A percentile compares a stretch with the other conserved stretches of the same genome.
These are phyloP conservation scores for Russula dissimulans DNA, from an alignment of 768 basidiomycete genomes.

Conservation along the genomic window DNA sequence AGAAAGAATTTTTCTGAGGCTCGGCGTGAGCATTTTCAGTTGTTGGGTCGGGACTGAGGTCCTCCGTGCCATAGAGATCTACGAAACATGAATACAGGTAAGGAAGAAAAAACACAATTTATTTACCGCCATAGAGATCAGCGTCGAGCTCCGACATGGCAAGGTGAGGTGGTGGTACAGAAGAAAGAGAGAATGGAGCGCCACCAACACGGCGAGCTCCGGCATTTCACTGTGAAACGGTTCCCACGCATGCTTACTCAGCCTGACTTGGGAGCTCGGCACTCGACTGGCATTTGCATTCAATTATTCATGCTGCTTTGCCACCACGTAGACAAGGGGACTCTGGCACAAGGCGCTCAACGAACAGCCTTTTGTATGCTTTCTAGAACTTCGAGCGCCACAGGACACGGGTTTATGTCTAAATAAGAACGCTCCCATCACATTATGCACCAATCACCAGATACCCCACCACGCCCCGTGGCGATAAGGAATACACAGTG, in stretches of 20 bases:
- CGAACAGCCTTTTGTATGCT: too few relatives aligned
- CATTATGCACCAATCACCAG: too few relatives aligned
- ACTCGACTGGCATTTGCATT: not conserved
- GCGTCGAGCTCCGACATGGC: conserved; percentile 74
- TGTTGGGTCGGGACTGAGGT: conserved; percentile 42
- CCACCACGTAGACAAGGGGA: too few relatives aligned
- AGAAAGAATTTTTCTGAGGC: conserved; percentile 8
- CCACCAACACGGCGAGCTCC: conserved; percentile 1
- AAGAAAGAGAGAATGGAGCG: conserved; percentile 17
- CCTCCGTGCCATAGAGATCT: conserved; percentile 55
- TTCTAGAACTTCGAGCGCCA: not conserved
- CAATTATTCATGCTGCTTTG: too few relatives aligned
- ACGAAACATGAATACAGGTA: not conserved
- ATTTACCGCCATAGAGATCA: conserved; percentile 81
- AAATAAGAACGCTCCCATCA: not conserved
- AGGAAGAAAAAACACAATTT: not conserved
- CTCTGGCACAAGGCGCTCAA: too few relatives aligned
- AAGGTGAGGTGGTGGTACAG: conserved; percentile 23
- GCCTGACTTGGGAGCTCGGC: not conserved
- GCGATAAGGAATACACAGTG: not conserved
- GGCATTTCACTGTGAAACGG: conserved; percentile 7
- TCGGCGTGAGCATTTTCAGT: conserved; percentile 24
- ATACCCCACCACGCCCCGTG: too few relatives aligned
- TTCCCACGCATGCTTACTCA: conserved; percentile 17
- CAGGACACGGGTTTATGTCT: not conserved